A percentile compares a stretch with the other conserved stretches of the same genome.
Conservation (phyloP, 352 stramenopile species). For the Blastocystis sp. region DNA sequence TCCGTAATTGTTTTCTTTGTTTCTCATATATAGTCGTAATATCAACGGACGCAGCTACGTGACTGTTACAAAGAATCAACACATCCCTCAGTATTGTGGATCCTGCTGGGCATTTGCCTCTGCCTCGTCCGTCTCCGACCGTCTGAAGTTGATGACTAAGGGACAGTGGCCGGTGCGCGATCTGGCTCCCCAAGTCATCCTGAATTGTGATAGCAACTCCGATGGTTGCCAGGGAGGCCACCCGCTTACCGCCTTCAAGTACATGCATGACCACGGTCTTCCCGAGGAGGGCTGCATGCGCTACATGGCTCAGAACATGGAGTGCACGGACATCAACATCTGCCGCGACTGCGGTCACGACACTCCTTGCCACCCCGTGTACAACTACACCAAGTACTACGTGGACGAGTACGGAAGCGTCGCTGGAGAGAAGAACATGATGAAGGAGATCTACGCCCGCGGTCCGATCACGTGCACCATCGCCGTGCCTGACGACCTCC, state of each 20-base stretch:
- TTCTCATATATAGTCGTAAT: conserved; percentile 69
- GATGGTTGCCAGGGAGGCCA: conserved; percentile 84
- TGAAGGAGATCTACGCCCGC: conserved; percentile 88
- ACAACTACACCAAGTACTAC: conserved; percentile 85
- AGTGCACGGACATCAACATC: conserved; percentile 77
- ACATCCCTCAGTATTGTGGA: conserved; percentile 87
- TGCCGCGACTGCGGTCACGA: conserved; percentile 80
- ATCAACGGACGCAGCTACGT: conserved; percentile 85
- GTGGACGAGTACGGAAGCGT: conserved; percentile 87
- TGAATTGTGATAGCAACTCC: conserved; percentile 76
- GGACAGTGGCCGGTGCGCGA: conserved; percentile 71
- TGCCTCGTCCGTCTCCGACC: conserved; percentile 57
- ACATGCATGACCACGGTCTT: conserved; percentile 82
- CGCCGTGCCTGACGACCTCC: conserved; percentile 65
- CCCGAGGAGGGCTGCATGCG: conserved; percentile 87
- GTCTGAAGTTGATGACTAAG: conserved; percentile 66
- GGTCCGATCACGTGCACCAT: conserved; percentile 84
- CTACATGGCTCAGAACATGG: conserved; percentile 82
- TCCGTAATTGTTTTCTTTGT: not conserved
- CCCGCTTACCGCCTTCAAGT: conserved; percentile 83
- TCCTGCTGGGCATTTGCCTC: conserved; percentile 78
- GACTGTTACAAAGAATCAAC: conserved; percentile 96
- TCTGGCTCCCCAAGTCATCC: conserved; percentile 75
- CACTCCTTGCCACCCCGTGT: conserved; percentile 75
- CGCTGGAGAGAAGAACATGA: conserved; percentile 83